Percentiles rank a stretch among this genome's conserved stretches.
phyloP scores from a whole-genome alignment of 768 basidiomycete species.

The Sarcomyxa edulis region DNA sequence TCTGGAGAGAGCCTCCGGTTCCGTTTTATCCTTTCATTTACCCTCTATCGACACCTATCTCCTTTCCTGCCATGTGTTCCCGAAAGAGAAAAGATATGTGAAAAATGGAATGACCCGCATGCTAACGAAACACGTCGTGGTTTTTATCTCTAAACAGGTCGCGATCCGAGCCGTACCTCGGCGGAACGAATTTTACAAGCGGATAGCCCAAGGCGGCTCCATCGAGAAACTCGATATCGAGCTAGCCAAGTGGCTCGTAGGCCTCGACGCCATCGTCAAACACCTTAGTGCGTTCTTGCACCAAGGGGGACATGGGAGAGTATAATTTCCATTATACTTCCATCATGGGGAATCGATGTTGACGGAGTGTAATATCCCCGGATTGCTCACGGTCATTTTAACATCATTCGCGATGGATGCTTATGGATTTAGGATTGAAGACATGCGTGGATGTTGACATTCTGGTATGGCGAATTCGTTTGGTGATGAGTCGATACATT shows the following conservation, averaged over 20 bases:
- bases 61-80: neutral
- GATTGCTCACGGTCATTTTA: no score
- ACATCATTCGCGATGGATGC: no score
- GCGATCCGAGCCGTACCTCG: constrained; percentile 58
- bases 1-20: neutral
- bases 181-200: constrained; percentile 56
- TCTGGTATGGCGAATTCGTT: no score
- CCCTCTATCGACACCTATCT: neutral
- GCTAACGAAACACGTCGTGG: no score
- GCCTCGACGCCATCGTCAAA: constrained; percentile 45
- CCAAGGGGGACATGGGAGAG: constrained; percentile 45
- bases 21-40: neutral
- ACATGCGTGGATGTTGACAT: no score
- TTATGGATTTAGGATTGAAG: no score
- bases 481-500: no score
- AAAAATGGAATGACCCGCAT: no score
- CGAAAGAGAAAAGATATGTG: no score
- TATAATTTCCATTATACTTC: constrained; percentile 21
- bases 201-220: constrained; percentile 56
- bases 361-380: no score
- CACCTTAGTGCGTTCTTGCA: constrained; percentile 49
- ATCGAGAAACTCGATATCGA: constrained; percentile 48
- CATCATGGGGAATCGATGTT: no score
- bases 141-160: constrained; percentile 27
- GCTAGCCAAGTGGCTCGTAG: constrained; percentile 55